Conservation (phyloP, 1,284 basidiomycete species). For the Ustilago esculenta region DNA sequence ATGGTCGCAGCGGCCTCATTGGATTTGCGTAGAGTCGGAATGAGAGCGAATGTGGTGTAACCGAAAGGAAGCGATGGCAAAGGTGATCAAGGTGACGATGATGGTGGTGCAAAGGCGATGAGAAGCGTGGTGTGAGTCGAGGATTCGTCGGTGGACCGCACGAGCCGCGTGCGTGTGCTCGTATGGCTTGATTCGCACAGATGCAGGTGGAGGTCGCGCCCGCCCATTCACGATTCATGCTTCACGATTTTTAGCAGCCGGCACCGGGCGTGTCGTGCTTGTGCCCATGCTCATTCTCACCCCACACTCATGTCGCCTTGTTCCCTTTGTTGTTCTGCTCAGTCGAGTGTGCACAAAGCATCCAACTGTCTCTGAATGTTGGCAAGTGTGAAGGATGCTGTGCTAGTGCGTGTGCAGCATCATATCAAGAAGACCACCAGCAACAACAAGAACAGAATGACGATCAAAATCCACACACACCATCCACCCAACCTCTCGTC, state of each 20-base stretch:
- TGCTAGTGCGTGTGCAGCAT: neutral
- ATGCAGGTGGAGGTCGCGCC: slow-evolving; percentile 11
- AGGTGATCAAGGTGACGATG: neutral
- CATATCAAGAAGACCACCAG: slow-evolving; percentile 52
- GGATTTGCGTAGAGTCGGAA: no score
- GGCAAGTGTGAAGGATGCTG: no score
- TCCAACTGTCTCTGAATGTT: no score
- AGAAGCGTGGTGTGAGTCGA: neutral
- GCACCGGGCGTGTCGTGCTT: no score
- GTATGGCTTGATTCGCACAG: neutral
- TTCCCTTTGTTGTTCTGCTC: neutral
- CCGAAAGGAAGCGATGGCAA: no score
- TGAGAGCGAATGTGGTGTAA: no score
- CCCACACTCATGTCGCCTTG: neutral
- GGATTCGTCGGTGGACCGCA: neutral
- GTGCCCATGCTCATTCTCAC: no score
- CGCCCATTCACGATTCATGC: no score
- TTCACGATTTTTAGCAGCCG: no score
- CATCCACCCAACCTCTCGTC: slow-evolving; percentile 64
- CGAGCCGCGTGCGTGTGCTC: slow-evolving; percentile 1
- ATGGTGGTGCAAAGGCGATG: neutral
- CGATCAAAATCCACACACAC: slow-evolving; percentile 65
- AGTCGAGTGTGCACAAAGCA: neutral
- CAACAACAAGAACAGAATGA: slow-evolving; percentile 47
- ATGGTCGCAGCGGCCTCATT: no score